Evolutionary conservation across 2,329 filamentous ascomycete species (phyloP).

Genomic region (Microsporum canis): DNA sequence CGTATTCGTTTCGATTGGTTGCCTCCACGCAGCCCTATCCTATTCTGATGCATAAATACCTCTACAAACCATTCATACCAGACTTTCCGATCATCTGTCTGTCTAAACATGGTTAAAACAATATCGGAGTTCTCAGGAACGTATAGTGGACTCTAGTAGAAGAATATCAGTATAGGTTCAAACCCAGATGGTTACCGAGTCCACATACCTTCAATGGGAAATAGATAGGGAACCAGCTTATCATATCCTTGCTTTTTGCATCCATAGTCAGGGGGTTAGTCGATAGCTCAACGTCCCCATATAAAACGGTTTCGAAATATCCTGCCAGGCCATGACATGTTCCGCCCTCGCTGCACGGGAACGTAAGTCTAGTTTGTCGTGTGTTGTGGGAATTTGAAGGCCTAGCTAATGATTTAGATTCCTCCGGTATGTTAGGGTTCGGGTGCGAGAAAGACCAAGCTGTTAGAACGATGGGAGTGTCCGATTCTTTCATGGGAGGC

Average conservation of each 20-base stretch:
- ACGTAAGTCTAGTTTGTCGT: constrained; percentile 65
- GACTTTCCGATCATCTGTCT: constrained; percentile 88
- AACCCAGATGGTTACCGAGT: neutral
- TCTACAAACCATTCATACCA: constrained; percentile 99
- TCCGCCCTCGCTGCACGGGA: constrained; percentile 65
- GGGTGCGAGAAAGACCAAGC: constrained; percentile 37
- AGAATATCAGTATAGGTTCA: neutral
- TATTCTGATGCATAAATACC: constrained; percentile 48
- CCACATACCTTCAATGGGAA: constrained; percentile 76
- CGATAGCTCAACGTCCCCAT: constrained; percentile 73
- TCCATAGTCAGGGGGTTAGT: constrained; percentile 90
- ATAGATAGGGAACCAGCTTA: constrained; percentile 98
- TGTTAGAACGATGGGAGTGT: constrained; percentile 31
- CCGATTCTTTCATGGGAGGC: constrained; percentile 23
- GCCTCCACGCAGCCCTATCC: constrained; percentile 4
- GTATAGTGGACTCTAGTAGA: constrained; percentile 63
- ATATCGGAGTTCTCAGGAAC: constrained; percentile 76
- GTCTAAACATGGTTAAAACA: constrained; percentile 87
- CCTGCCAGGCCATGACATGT: constrained; percentile 84
- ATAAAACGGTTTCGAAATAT: constrained; percentile 95
- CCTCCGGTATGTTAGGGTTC: constrained; percentile 28
- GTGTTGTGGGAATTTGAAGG: constrained; percentile 87
- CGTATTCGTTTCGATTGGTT: constrained; percentile 12
- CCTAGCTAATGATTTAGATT: constrained; percentile 23
- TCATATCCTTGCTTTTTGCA: constrained; percentile 91